Conservation (phyloP, 768 basidiomycete species). For the Pleurotus eryngii region DNA sequence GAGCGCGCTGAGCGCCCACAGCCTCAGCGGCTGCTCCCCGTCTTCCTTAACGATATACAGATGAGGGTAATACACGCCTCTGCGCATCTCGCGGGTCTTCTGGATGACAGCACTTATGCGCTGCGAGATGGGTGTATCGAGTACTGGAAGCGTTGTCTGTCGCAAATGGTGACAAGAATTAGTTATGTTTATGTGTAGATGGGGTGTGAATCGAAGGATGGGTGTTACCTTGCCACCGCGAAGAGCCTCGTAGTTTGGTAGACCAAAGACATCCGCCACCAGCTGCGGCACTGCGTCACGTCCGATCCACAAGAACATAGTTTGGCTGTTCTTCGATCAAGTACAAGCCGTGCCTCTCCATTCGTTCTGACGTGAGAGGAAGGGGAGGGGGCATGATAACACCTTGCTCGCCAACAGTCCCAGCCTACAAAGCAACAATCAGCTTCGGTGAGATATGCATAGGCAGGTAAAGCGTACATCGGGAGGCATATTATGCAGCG, state of each 20-base stretch:
- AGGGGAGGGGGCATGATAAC: slow-evolving; percentile 84
- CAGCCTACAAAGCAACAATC: slow-evolving; percentile 49
- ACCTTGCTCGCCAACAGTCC: slow-evolving; percentile 87
- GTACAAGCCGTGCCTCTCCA: slow-evolving; percentile 94
- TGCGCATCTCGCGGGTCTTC: slow-evolving; percentile 91
- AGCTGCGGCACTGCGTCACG: slow-evolving; percentile 96
- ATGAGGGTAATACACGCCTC: slow-evolving; percentile 91
- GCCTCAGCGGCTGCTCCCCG: slow-evolving; percentile 88
- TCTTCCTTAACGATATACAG: slow-evolving; percentile 98
- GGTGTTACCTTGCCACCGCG: slow-evolving; percentile 83
- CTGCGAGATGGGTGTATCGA: slow-evolving; percentile 95
- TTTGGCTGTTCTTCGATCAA: slow-evolving; percentile 98
- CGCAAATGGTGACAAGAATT: background rate
- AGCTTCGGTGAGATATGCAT: background rate
- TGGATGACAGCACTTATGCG: slow-evolving; percentile 91
- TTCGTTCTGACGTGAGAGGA: slow-evolving; percentile 90
- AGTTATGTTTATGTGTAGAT: background rate
- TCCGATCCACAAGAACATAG: slow-evolving; percentile 98
- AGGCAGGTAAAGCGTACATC: slow-evolving; percentile 50
- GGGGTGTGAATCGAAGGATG: slow-evolving; percentile 13
- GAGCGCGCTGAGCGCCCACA: slow-evolving; percentile 93
- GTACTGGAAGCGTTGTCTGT: slow-evolving; percentile 81
- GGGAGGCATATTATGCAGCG: slow-evolving; percentile 92
- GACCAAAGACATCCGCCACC: slow-evolving; percentile 89
- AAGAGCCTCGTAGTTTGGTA: slow-evolving; percentile 83